A percentile compares a stretch with the other conserved stretches of the same genome.
These are phyloP conservation scores for Erythrophleum ivorense DNA, from an alignment of 331 rosid genomes.

Conservation along the genomic window DNA sequence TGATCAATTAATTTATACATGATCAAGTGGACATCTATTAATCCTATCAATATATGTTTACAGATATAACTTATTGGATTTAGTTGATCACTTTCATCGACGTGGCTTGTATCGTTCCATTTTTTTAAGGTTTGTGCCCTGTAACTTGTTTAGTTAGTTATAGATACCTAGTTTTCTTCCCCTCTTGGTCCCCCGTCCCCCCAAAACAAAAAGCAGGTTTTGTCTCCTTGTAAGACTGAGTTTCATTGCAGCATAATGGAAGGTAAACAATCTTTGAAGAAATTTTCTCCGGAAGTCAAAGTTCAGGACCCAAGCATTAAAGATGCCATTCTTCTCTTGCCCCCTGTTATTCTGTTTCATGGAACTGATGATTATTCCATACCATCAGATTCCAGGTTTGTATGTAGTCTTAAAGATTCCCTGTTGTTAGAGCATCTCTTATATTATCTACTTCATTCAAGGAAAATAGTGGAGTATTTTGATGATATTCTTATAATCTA, in stretches of 20 bases:
- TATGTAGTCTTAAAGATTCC: background rate
- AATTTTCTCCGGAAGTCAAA: conserved; percentile 78
- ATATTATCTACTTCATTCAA: conserved; percentile 5
- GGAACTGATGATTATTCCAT: conserved; percentile 89
- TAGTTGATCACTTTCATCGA: conserved; percentile 81
- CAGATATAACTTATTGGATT: conserved; percentile 81
- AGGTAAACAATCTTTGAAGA: conserved; percentile 74
- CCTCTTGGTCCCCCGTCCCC: background rate
- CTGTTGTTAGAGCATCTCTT: background rate
- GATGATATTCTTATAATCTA: conserved; percentile 3
- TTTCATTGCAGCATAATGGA: conserved; percentile 83
- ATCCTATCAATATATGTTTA: conserved; percentile 33
- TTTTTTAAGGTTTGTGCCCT: conserved; percentile 72
- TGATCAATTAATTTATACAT: conserved; percentile 32
- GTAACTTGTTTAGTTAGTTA: conserved; percentile 28
- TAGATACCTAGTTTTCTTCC: background rate
- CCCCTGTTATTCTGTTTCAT: conserved; percentile 77
- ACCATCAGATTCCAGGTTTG: conserved; percentile 87
- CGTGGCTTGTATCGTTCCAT: conserved; percentile 88
- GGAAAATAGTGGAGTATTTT: conserved; percentile 20
- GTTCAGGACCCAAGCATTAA: conserved; percentile 65
- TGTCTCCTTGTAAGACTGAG: conserved; percentile 10
- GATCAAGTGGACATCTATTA: conserved; percentile 20
- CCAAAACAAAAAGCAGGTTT: background rate
- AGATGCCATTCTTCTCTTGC: conserved; percentile 62